Percentiles rank a stretch among this genome's conserved stretches.
phyloP scores from a whole-genome alignment of 1,284 basidiomycete genomes.

The Heterobasidion parviporum region DNA sequence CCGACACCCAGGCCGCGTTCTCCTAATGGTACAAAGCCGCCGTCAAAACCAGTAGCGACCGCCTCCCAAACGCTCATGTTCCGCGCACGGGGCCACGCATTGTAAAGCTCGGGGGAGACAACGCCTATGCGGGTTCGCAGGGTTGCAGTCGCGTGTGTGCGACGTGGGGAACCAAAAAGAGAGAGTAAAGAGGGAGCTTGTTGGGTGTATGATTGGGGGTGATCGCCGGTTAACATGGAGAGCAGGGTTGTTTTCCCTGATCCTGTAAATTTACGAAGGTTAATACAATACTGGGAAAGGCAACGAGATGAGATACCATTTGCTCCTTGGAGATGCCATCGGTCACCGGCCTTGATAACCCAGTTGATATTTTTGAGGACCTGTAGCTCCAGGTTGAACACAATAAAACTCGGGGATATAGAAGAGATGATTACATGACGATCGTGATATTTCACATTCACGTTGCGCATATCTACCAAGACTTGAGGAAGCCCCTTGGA shows the following conservation, averaged over 20 bases:
- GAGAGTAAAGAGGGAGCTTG: conserved; percentile 51
- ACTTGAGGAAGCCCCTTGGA: conserved; percentile 17
- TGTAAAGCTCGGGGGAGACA: conserved; percentile 84
- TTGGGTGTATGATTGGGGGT: conserved; percentile 88
- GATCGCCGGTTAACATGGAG: conserved; percentile 89
- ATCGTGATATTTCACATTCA: conserved; percentile 67
- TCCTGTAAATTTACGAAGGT: conserved; percentile 34
- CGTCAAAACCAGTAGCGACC: conserved; percentile 80
- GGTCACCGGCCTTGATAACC: conserved; percentile 71
- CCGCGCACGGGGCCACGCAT: conserved; percentile 79
- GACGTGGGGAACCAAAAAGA: conserved; percentile 69
- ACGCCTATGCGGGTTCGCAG: conserved; percentile 65
- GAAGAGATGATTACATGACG: conserved; percentile 37
- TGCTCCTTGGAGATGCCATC: conserved; percentile 82
- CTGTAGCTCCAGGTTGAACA: conserved; percentile 21
- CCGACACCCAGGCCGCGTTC: conserved; percentile 36
- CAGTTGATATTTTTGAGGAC: conserved; percentile 74
- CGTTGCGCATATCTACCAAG: conserved; percentile 54
- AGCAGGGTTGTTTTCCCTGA: conserved; percentile 95
- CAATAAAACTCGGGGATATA: not conserved
- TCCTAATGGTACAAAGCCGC: conserved; percentile 59
- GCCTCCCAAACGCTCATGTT: conserved; percentile 71
- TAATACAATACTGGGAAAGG: not conserved
- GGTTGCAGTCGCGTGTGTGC: conserved; percentile 46
- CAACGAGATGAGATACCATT: conserved; percentile 52